These are phyloP conservation scores for Gossypium ekmanianum DNA, from an alignment of 345 rosid species.

Conservation along the genomic window DNA sequence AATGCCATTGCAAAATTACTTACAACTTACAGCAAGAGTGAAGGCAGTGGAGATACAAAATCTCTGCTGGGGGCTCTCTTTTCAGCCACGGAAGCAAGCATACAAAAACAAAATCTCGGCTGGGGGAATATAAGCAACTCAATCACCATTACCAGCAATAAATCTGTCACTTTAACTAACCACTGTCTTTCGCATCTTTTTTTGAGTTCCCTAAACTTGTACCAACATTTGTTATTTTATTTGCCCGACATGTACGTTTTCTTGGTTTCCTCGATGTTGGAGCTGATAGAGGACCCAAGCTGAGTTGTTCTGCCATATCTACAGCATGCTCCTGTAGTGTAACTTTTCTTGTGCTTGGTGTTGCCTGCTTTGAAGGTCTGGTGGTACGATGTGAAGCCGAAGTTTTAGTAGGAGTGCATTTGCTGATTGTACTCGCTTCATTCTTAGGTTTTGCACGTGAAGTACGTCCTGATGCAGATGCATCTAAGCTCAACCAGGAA, in stretches of 20 bases:
- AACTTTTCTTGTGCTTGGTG: slow-evolving; percentile 30
- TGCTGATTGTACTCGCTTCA: slow-evolving; percentile 24
- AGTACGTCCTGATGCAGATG: slow-evolving; percentile 34
- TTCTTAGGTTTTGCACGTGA: slow-evolving; percentile 31
- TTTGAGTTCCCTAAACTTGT: slow-evolving; percentile 27
- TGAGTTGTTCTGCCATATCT: slow-evolving; percentile 39
- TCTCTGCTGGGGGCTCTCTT: background rate
- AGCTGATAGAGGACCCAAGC: slow-evolving; percentile 46
- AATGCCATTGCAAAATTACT: background rate
- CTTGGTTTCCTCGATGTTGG: slow-evolving; percentile 47
- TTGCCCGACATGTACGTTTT: slow-evolving; percentile 41
- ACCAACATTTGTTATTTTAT: slow-evolving; percentile 29
- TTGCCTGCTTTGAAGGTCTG: slow-evolving; percentile 44
- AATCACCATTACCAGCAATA: background rate
- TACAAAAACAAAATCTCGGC: background rate
- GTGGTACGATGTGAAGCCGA: slow-evolving; percentile 30
- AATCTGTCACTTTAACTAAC: background rate
- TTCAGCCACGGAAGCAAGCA: background rate
- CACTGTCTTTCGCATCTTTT: slow-evolving; percentile 14
- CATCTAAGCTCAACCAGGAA: slow-evolving; percentile 82
- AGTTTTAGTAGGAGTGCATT: slow-evolving; percentile 23
- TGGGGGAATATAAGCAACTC: background rate
- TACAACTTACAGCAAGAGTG: background rate
- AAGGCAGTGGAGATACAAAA: background rate
- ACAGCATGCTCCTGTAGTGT: slow-evolving; percentile 29